Percentiles rank a stretch among this genome's conserved stretches.
These are phyloP conservation scores for Metschnikowia lochheadii DNA, from an alignment of 805 yeast species.

Conservation along the genomic window DNA sequence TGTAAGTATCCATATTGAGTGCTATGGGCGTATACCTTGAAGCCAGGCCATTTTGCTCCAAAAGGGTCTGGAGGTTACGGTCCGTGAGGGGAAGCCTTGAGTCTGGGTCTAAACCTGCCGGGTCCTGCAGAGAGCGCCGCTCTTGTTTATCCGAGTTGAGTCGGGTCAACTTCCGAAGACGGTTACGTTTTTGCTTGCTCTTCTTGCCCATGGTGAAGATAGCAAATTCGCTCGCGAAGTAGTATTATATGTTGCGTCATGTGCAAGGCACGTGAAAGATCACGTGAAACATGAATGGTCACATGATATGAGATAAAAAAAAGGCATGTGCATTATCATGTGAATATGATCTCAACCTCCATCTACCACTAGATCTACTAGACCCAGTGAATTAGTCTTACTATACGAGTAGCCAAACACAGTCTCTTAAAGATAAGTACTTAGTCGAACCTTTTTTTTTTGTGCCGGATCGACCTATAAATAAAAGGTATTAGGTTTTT, in stretches of 20 bases:
- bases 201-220: constrained; percentile 13
- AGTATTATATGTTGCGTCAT: background rate
- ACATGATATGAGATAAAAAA: no score
- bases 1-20: constrained; percentile 38
- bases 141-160: background rate
- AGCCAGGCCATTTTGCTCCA: constrained; percentile 14
- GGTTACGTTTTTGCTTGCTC: constrained; percentile 8
- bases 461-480: no score
- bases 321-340: no score
- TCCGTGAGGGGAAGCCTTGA: constrained; percentile 34
- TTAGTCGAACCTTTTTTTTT: no score
- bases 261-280: background rate
- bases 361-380: no score
- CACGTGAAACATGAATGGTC: no score
- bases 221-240: background rate
- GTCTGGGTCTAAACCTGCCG: background rate
- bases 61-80: constrained; percentile 31
- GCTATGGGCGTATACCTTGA: constrained; percentile 25
- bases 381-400: no score
- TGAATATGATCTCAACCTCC: no score
- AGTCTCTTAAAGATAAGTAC: no score
- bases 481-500: no score
- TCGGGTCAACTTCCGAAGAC: constrained; percentile 1
- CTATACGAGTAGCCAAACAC: no score
- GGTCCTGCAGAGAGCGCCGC: background rate